Conservation (phyloP, 2,329 filamentous ascomycete genomes). For the Didymella glomerata region DNA sequence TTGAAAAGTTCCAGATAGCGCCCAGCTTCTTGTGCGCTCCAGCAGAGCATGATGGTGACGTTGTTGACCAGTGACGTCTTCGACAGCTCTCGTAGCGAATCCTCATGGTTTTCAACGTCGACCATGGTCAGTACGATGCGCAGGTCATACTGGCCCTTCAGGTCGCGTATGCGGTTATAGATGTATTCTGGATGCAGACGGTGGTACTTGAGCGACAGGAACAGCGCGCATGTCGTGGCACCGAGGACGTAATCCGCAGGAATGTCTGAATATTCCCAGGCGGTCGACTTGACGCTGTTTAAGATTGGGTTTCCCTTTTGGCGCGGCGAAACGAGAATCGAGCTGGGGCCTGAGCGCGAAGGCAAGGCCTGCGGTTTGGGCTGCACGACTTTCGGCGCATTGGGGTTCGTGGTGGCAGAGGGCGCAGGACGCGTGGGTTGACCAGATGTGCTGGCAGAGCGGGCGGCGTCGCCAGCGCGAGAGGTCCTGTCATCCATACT, state of each 20-base stretch:
- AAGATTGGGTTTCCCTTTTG: constrained; percentile 96
- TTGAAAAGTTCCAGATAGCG: constrained; percentile 96
- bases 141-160: constrained; percentile 86
- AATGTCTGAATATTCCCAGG: constrained; percentile 99
- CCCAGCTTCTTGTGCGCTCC: constrained; percentile 92
- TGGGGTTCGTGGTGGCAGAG: constrained; percentile 13
- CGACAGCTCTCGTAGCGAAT: constrained; percentile 84
- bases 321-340: constrained; percentile 87
- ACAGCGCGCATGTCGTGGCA: constrained; percentile 86
- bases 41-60: constrained; percentile 89
- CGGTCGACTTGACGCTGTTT: constrained; percentile 78
- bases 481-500: constrained; percentile 46
- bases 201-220: constrained; percentile 95
- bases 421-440: constrained; percentile 24
- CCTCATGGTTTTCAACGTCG: constrained; percentile 94
- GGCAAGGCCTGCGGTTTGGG: constrained; percentile 88
- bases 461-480: constrained; percentile 27
- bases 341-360: constrained; percentile 70
- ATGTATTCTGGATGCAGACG: constrained; percentile 97
- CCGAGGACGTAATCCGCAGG: constrained; percentile 92
- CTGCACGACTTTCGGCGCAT: constrained; percentile 70
- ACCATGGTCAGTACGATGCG: constrained; percentile 90
- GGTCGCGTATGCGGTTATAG: constrained; percentile 85
- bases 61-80: constrained; percentile 95
- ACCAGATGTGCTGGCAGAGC: constrained; percentile 27